phyloP scores from a whole-genome alignment of 257 asterid genomes.

The Capsicum chinense region DNA sequence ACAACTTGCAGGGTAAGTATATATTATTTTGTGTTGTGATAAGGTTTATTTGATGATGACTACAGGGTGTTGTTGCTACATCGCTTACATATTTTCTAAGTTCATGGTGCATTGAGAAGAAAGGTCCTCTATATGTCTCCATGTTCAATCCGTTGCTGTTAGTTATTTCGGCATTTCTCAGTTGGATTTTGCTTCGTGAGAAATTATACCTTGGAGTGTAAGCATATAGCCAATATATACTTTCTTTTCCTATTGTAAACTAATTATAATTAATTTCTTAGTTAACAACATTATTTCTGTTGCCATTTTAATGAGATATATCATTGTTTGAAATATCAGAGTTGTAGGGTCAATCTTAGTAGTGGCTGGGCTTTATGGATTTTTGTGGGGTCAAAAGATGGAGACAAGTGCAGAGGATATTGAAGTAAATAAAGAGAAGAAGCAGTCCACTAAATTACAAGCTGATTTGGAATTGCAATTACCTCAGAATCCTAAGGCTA shows the following conservation, averaged over 20 bases:
- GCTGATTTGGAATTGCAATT: slow-evolving; percentile 31
- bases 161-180: slow-evolving; percentile 76
- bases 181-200: slow-evolving; percentile 81
- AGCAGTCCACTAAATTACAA: slow-evolving; percentile 13
- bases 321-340: slow-evolving; percentile 35
- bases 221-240: slow-evolving; percentile 27
- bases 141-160: slow-evolving; percentile 84
- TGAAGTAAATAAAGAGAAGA: background rate
- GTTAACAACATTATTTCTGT: background rate
- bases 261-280: background rate
- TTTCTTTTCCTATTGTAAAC: background rate
- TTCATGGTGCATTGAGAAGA: slow-evolving; percentile 28
- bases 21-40: background rate
- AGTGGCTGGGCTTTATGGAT: slow-evolving; percentile 71
- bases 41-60: background rate
- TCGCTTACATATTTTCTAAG: slow-evolving; percentile 23
- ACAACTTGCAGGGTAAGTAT: too few relatives aligned
- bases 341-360: slow-evolving; percentile 65
- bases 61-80: slow-evolving; percentile 27
- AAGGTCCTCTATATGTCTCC: slow-evolving; percentile 24
- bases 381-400: slow-evolving; percentile 75
- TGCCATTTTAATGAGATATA: background rate
- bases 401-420: background rate
- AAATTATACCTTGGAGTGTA: slow-evolving; percentile 69
- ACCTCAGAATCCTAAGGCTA: background rate